Evolutionary conservation across 2,329 filamentous ascomycete species (phyloP).

Genomic region (Penicillium sclerotiorum): DNA sequence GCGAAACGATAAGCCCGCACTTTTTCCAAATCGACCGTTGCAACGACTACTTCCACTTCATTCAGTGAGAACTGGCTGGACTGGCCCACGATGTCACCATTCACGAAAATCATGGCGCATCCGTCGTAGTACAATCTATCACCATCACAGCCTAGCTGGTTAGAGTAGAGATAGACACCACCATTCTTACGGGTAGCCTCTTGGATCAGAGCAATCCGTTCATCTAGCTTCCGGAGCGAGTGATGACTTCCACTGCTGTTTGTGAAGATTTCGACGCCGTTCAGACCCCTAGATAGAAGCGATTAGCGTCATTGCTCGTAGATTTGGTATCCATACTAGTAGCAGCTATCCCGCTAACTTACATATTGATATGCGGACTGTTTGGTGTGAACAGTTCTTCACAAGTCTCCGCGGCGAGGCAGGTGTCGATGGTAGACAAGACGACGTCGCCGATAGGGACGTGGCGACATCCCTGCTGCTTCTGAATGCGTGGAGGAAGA

Average conservation of each 20-base stretch:
- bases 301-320: too few species aligned
- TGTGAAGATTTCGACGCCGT: constrained; percentile 70
- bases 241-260: constrained; percentile 72
- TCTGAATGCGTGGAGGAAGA: constrained; percentile 61
- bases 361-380: constrained; percentile 14
- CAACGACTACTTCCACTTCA: constrained; percentile 68
- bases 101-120: constrained; percentile 65
- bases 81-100: constrained; percentile 66
- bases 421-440: constrained; percentile 64
- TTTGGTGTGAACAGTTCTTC: constrained; percentile 67
- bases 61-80: constrained; percentile 67
- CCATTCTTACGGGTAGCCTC: constrained; percentile 57
- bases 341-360: not conserved
- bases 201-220: constrained; percentile 64
- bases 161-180: constrained; percentile 12
- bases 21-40: constrained; percentile 71
- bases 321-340: too few species aligned
- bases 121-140: constrained; percentile 64
- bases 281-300: constrained; percentile 12
- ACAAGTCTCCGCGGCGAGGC: constrained; percentile 66
- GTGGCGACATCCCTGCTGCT: constrained; percentile 57
- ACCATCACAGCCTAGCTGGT: constrained; percentile 51
- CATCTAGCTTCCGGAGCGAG: constrained; percentile 67
- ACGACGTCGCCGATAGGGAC: constrained; percentile 71
- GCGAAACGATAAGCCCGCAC: constrained; percentile 42